A percentile compares a stretch with the other conserved stretches of the same genome.
Evolutionary conservation across 148 eudicot genomes (phyloP).

Genomic region (Fagopyrum esculentum): DNA sequence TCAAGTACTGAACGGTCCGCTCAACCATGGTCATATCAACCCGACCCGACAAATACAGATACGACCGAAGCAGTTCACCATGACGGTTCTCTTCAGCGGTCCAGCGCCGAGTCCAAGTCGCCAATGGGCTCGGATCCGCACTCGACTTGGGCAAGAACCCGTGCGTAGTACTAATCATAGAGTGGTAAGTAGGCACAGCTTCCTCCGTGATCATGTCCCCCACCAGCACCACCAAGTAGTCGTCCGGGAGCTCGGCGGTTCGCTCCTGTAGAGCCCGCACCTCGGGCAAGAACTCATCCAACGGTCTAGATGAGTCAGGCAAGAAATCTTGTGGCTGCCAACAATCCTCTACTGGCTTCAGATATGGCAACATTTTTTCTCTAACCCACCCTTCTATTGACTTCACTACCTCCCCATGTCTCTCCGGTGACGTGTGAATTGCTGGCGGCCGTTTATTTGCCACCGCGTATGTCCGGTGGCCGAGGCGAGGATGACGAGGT

Average conservation of each 20-base stretch:
- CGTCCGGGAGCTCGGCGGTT: slow-evolving; percentile 21
- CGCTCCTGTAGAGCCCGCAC: slow-evolving; percentile 18
- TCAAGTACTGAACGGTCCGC: slow-evolving; percentile 23
- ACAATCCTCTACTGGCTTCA: slow-evolving; percentile 25
- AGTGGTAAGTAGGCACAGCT: slow-evolving; percentile 26
- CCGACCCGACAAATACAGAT: slow-evolving; percentile 28
- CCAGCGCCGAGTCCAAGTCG: slow-evolving; percentile 25
- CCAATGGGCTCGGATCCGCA: slow-evolving; percentile 23
- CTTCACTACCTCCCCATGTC: slow-evolving; percentile 15
- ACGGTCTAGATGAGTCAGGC: slow-evolving; percentile 19
- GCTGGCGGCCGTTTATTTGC: not conserved
- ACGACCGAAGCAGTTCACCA: slow-evolving; percentile 24
- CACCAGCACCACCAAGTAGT: slow-evolving; percentile 27
- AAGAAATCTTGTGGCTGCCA: slow-evolving; percentile 31
- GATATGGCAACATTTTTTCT: slow-evolving; percentile 14
- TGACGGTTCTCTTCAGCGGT: slow-evolving; percentile 30
- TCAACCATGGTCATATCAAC: slow-evolving; percentile 27
- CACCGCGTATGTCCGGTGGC: not conserved
- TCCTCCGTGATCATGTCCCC: slow-evolving; percentile 32
- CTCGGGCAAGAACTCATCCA: slow-evolving; percentile 8
- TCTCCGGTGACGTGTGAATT: not conserved
- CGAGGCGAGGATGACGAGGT: not conserved
- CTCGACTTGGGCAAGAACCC: slow-evolving; percentile 22
- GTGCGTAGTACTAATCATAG: slow-evolving; percentile 20
- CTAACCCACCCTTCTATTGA: slow-evolving; percentile 23